phyloP scores from a whole-genome alignment of 1,284 basidiomycete species.

The Rhodotorula sp. region DNA sequence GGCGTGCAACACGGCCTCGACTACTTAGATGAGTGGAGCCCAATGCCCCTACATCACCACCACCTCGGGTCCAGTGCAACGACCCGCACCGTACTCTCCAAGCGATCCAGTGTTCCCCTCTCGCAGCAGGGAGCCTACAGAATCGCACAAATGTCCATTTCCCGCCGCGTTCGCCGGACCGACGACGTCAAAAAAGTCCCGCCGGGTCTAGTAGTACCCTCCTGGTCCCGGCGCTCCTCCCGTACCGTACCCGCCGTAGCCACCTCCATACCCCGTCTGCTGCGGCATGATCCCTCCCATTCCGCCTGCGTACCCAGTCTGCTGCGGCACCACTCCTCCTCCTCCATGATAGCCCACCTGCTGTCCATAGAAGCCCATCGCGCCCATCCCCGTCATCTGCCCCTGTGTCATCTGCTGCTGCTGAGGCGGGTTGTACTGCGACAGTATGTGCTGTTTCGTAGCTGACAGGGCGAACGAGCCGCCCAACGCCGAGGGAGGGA shows the following conservation, averaged over 20 bases:
- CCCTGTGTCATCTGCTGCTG: not conserved
- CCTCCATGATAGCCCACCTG: not conserved
- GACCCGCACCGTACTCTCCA: too few species aligned
- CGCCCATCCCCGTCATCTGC: constrained; percentile 5
- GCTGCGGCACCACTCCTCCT: constrained; percentile 25
- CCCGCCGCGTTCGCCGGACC: too few species aligned
- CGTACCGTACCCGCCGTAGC: not conserved
- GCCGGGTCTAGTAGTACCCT: too few species aligned
- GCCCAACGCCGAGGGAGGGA: constrained; percentile 26
- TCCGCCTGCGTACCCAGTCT: constrained; percentile 15
- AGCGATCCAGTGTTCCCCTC: too few species aligned
- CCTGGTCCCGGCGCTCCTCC: not conserved
- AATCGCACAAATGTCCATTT: too few species aligned
- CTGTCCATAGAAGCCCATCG: not conserved
- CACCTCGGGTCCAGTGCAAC: too few species aligned
- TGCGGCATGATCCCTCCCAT: constrained; percentile 8
- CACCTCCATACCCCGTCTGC: constrained; percentile 8
- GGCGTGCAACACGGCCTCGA: too few species aligned
- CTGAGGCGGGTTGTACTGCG: not conserved
- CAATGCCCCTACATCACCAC: too few species aligned
- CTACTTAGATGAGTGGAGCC: too few species aligned
- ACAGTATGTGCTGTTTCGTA: constrained; percentile 24
- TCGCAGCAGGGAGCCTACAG: too few species aligned
- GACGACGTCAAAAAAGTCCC: too few species aligned
- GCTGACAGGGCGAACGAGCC: constrained; percentile 28